Percentiles rank a stretch among this genome's conserved stretches.
Evolutionary conservation across 2,329 filamentous ascomycete genomes (phyloP).

Genomic region (Beauveria brongniartii): DNA sequence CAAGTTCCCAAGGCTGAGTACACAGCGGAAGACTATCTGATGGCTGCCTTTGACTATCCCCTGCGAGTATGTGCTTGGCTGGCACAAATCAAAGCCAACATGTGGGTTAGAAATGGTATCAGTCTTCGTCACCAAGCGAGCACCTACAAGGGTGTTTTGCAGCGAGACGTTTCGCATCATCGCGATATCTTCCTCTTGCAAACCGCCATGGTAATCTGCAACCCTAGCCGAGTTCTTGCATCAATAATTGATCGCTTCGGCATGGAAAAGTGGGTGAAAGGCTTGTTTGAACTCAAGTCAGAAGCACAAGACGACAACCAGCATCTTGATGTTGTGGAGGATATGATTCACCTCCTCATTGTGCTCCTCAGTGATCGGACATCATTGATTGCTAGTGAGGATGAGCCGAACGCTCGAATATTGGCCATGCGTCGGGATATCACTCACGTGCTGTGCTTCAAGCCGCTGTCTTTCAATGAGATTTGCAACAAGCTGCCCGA

Average conservation of each 20-base stretch:
- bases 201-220: slow-evolving; percentile 78
- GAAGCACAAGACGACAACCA: slow-evolving; percentile 77
- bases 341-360: slow-evolving; percentile 90
- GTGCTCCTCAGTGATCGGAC: slow-evolving; percentile 84
- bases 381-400: slow-evolving; percentile 61
- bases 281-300: slow-evolving; percentile 64
- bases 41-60: slow-evolving; percentile 87
- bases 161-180: slow-evolving; percentile 88
- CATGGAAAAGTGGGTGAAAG: slow-evolving; percentile 78
- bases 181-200: slow-evolving; percentile 92
- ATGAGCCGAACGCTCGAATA: slow-evolving; percentile 56
- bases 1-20: slow-evolving; percentile 49
- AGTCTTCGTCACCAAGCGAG: slow-evolving; percentile 91
- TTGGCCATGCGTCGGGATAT: slow-evolving; percentile 80
- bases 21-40: slow-evolving; percentile 67
- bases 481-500: slow-evolving; percentile 80
- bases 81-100: slow-evolving; percentile 93
- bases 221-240: slow-evolving; percentile 74
- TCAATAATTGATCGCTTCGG: slow-evolving; percentile 90
- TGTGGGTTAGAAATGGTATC: slow-evolving; percentile 98
- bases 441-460: slow-evolving; percentile 90
- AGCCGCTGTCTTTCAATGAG: slow-evolving; percentile 89
- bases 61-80: slow-evolving; percentile 92
- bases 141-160: slow-evolving; percentile 81
- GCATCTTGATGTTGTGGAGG: slow-evolving; percentile 87